phyloP scores from a whole-genome alignment of 139 green algal species.

The Coelastrella sp. region DNA sequence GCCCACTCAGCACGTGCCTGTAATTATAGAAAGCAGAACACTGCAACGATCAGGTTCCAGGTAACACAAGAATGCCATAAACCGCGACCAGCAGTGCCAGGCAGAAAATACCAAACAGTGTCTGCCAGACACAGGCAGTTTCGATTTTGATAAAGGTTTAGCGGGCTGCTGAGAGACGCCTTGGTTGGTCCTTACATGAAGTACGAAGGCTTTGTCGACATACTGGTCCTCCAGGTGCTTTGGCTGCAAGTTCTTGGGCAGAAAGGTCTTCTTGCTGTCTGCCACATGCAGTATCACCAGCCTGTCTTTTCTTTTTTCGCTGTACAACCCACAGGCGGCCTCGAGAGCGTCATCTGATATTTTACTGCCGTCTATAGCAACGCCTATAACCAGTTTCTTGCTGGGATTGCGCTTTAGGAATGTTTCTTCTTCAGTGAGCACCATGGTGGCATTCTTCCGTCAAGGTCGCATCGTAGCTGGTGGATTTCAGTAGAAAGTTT shows the following conservation, averaged over 20 bases:
- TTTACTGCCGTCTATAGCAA: constrained; percentile 51
- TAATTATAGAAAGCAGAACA: not conserved
- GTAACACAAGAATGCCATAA: no score
- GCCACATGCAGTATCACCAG: constrained; percentile 41
- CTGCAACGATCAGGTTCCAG: not conserved
- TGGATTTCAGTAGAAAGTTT: not conserved
- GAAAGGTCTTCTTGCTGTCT: constrained; percentile 41
- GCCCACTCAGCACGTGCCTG: constrained; percentile 54
- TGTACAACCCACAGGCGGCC: constrained; percentile 20
- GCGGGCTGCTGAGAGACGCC: no score
- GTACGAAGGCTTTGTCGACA: constrained; percentile 22
- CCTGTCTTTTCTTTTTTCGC: constrained; percentile 37
- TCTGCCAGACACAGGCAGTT: no score
- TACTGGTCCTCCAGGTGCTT: constrained; percentile 58
- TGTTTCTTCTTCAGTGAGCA: not conserved
- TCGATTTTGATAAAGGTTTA: no score
- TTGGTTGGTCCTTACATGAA: not conserved
- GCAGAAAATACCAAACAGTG: no score
- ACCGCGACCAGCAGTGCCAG: no score
- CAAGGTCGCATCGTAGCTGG: not conserved
- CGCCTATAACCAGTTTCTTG: constrained; percentile 32
- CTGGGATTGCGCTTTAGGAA: constrained; percentile 29
- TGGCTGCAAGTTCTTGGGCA: constrained; percentile 58
- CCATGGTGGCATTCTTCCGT: not conserved
- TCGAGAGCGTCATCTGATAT: constrained; percentile 47